phyloP scores from a whole-genome alignment of 257 asterid genomes.

The Solanum chiquidenum region DNA sequence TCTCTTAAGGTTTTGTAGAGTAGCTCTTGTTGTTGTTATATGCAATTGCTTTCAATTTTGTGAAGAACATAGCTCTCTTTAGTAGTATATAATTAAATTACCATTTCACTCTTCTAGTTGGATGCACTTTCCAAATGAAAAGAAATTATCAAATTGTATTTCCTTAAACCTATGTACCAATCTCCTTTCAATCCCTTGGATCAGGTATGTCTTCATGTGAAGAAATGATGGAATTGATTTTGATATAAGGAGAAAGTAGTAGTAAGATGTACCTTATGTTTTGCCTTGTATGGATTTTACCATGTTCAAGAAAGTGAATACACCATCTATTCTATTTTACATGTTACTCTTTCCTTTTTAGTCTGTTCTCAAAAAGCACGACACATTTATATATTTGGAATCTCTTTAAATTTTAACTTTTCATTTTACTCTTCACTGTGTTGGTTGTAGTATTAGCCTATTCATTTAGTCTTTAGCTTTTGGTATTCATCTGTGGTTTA shows the following conservation, averaged over 20 bases:
- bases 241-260: background rate
- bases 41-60: background rate
- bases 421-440: background rate
- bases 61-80: background rate
- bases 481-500: too few relatives aligned
- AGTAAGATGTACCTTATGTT: background rate
- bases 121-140: background rate
- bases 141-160: background rate
- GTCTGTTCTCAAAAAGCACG: background rate
- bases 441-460: too few relatives aligned
- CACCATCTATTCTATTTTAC: background rate
- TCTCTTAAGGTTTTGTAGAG: background rate
- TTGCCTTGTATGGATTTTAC: background rate
- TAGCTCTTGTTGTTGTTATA: background rate
- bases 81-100: background rate
- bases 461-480: too few relatives aligned
- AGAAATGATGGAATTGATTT: background rate
- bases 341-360: background rate
- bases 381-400: background rate
- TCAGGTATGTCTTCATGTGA: background rate
- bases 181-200: background rate
- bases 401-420: background rate
- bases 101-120: background rate
- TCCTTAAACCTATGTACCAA: background rate
- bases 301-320: background rate